Conservation (phyloP, 1,284 basidiomycete species). For the Mycena sp. region DNA sequence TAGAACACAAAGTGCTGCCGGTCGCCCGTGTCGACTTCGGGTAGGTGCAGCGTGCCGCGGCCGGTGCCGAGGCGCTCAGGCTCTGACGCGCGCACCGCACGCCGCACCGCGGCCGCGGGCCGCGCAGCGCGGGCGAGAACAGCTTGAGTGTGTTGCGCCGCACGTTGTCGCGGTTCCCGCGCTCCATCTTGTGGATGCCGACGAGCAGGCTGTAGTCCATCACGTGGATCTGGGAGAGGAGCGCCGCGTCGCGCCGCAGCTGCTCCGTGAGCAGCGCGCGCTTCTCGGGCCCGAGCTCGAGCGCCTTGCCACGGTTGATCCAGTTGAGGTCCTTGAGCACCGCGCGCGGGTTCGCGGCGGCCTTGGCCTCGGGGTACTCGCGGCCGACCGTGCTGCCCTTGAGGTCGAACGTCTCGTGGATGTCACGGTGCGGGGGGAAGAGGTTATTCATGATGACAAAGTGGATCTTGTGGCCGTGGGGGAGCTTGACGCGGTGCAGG, state of each 20-base stretch:
- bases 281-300: slow-evolving; percentile 96
- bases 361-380: slow-evolving; percentile 89
- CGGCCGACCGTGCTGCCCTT: slow-evolving; percentile 95
- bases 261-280: slow-evolving; percentile 91
- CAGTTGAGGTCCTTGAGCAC: slow-evolving; percentile 98
- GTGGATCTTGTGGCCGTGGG: slow-evolving; percentile 94
- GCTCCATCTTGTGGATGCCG: slow-evolving; percentile 91
- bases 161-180: slow-evolving; percentile 93
- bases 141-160: slow-evolving; percentile 91
- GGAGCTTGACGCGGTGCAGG: slow-evolving; percentile 96
- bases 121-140: slow-evolving; percentile 81
- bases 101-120: slow-evolving; percentile 85
- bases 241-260: slow-evolving; percentile 85
- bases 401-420: slow-evolving; percentile 98
- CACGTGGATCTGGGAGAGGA: slow-evolving; percentile 85
- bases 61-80: slow-evolving; percentile 75
- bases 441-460: slow-evolving; percentile 99
- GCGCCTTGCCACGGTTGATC: slow-evolving; percentile 81
- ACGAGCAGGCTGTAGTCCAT: slow-evolving; percentile 98
- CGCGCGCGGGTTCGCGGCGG: slow-evolving; percentile 80
- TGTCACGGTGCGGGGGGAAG: slow-evolving; percentile 96
- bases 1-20: slow-evolving; percentile 93
- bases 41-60: slow-evolving; percentile 69
- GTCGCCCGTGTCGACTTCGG: slow-evolving; percentile 71
- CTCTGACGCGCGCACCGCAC: slow-evolving; percentile 86